Conservation (phyloP, 768 basidiomycete genomes). For the Russula earlei region DNA sequence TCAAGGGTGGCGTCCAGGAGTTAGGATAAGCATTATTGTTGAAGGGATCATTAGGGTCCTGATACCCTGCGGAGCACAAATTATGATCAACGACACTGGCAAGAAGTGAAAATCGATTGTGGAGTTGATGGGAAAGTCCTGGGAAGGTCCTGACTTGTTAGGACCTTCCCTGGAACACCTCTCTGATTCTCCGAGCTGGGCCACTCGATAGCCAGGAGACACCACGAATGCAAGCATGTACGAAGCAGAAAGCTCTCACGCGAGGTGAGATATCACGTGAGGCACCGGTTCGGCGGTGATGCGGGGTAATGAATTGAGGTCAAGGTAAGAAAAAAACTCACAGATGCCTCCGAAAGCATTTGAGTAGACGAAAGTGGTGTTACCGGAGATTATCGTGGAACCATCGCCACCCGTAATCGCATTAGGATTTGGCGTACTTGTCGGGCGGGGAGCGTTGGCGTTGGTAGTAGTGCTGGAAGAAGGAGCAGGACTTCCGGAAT, state of each 20-base stretch:
- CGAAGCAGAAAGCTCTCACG: background rate
- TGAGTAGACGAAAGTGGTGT: slow-evolving; percentile 37
- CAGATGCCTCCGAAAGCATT: slow-evolving; percentile 42
- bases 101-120: background rate
- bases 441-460: background rate
- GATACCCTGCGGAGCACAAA: slow-evolving; percentile 38
- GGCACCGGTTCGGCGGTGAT: background rate
- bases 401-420: slow-evolving; percentile 17
- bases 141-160: background rate
- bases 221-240: background rate
- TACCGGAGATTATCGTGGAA: slow-evolving; percentile 28
- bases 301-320: background rate
- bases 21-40: slow-evolving; percentile 70
- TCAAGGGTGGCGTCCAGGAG: slow-evolving; percentile 73
- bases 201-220: background rate
- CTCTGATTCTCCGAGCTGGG: background rate
- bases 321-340: slow-evolving; percentile 16
- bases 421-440: background rate
- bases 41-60: slow-evolving; percentile 66
- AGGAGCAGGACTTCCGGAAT: background rate
- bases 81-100: background rate
- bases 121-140: background rate
- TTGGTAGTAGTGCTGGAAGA: too few relatives aligned
- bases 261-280: background rate
- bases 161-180: background rate